Evolutionary conservation across 129 eudicot species (phyloP).

Genomic region (Tanacetum coccineum): DNA sequence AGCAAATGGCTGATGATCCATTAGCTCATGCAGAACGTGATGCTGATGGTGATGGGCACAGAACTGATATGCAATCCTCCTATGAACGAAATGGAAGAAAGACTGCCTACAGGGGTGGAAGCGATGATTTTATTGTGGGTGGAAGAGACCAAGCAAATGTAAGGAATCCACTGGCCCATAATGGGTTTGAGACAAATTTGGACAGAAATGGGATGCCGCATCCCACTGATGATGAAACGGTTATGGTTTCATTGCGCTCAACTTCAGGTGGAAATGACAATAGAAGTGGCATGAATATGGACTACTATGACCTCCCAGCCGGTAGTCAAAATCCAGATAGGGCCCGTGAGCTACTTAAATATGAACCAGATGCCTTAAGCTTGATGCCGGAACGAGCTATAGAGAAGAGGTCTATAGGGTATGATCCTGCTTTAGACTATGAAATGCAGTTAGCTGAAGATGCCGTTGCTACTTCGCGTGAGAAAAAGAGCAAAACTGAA

Average conservation of each 20-base stretch:
- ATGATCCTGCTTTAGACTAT: conserved; percentile 73
- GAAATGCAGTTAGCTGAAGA: conserved; percentile 51
- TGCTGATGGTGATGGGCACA: conserved; percentile 22
- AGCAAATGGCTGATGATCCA: conserved; percentile 42
- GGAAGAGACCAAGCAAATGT: conserved; percentile 40
- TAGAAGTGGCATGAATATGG: conserved; percentile 41
- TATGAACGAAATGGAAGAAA: conserved; percentile 51
- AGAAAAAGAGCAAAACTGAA: conserved; percentile 28
- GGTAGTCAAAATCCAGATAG: conserved; percentile 33
- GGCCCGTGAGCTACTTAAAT: conserved; percentile 33
- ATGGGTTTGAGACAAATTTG: conserved; percentile 40
- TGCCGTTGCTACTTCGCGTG: conserved; percentile 28
- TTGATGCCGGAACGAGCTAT: conserved; percentile 70
- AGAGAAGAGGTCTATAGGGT: conserved; percentile 45
- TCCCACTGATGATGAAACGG: conserved; percentile 50
- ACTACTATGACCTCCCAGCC: conserved; percentile 45
- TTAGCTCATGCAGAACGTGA: conserved; percentile 37
- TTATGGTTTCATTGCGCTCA: conserved; percentile 59
- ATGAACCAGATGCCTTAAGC: conserved; percentile 76
- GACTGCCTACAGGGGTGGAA: conserved; percentile 35
- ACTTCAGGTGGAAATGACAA: conserved; percentile 44
- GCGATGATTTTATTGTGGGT: conserved; percentile 46
- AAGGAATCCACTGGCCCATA: conserved; percentile 39
- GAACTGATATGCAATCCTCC: conserved; percentile 35
- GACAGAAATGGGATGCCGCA: conserved; percentile 29